Evolutionary conservation across 2,329 filamentous ascomycete genomes (phyloP).

Genomic region (Cordyceps militaris): DNA sequence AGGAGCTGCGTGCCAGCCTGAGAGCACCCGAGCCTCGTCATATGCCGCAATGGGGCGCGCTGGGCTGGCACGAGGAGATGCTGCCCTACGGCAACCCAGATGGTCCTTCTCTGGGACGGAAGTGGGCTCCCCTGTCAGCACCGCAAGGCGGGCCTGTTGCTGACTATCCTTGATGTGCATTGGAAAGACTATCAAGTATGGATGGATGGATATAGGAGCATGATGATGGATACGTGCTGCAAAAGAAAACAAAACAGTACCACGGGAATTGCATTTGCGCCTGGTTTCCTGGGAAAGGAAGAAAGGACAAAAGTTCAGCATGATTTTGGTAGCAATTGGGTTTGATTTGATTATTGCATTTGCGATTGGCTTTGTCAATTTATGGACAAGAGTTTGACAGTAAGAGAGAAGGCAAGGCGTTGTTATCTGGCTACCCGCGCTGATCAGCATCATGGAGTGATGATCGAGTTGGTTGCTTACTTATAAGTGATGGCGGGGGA

Average conservation of each 20-base stretch:
- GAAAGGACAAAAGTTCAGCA: constrained; percentile 7
- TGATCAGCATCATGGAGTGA: background rate
- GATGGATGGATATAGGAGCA: constrained; percentile 6
- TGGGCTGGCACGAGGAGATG: constrained; percentile 44
- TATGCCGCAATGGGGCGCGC: constrained; percentile 37
- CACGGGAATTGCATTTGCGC: constrained; percentile 4
- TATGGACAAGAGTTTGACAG: background rate
- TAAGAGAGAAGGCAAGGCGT: background rate
- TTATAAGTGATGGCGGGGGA: too few species aligned
- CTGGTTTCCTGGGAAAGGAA: constrained; percentile 1
- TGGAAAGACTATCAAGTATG: background rate
- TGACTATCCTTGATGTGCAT: constrained; percentile 26
- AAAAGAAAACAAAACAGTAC: background rate
- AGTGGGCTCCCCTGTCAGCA: constrained; percentile 35
- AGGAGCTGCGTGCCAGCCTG: constrained; percentile 29
- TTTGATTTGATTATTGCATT: constrained; percentile 8
- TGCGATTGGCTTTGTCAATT: background rate
- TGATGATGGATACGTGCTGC: background rate
- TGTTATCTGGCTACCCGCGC: background rate
- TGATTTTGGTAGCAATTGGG: constrained; percentile 6
- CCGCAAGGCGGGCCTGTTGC: constrained; percentile 18
- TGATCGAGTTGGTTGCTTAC: background rate
- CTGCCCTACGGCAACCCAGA: constrained; percentile 31
- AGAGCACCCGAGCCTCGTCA: constrained; percentile 32
- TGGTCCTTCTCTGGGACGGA: constrained; percentile 36